Evolutionary conservation across 768 basidiomycete species (phyloP), one percentile per base, ranked within the genome.

Genomic region (Porpolomopsis calyptriformis): DNA sequence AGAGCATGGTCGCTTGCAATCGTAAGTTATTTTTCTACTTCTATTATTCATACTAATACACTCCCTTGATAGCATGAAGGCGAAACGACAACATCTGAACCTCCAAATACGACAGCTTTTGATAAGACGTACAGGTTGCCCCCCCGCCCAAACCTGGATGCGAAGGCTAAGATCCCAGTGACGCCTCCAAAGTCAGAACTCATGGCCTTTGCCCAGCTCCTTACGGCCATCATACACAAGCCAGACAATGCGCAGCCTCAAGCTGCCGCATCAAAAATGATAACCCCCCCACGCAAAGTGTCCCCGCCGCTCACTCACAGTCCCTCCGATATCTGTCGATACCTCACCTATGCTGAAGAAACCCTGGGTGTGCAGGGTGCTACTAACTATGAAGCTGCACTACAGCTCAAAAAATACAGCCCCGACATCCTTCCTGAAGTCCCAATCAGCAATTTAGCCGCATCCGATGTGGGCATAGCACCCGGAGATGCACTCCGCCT

Each of bases 251-350:
- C n/a, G n/a, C n/a, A n/a, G n/a, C n/a, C n/a, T n/a, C n/a, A n/a
- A n/a, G n/a, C 33, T 34, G 33, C 33, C 33, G 12, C 12, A 34
- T 34, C 33, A 34, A 34, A 18, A 34, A 18, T 34, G 18, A 3
- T 14, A 34, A 34, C 33, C 10, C 33, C 33, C 12, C 14, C 33
- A 14, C 33, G 33, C 14, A 12, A 34, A 34, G 12, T 11, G 33
- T 34, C 33, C 18, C 33, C 33, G 18, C 33, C 33, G 10, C 33
- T 11, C 12, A 34, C 33, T 34, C 33, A 34, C 33, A 34, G 33
- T 18, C 33, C 37, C 24, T 38, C 24, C 37, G 46, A 27, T 23
- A 31, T 39, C n/a, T 18, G 46, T 22, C 45, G 35, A 42, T 47
- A 31, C 23, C 22, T 10, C 29, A 11, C 5, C 20, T 26, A 37